Percentiles rank a stretch among this genome's conserved stretches.
These are phyloP conservation scores for Physaria fendleri DNA, from an alignment of 345 rosid genomes.

Conservation along the genomic window DNA sequence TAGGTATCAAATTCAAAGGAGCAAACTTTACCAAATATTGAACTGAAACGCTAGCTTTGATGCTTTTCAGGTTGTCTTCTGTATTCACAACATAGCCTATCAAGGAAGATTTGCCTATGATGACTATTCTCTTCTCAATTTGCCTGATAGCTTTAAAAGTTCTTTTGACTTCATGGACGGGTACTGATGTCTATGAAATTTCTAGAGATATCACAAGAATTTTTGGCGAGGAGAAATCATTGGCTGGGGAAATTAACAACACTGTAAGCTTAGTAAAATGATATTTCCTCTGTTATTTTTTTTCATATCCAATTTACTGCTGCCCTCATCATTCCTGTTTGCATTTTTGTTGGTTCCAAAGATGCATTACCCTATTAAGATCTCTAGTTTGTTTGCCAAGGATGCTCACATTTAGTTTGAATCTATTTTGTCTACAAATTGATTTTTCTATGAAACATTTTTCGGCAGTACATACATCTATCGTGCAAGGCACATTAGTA, in stretches of 20 bases:
- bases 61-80: conserved; percentile 50
- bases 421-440: conserved; percentile 2
- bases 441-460: conserved; percentile 2
- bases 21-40: background rate
- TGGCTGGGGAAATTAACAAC: conserved; percentile 28
- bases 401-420: background rate
- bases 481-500: background rate
- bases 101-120: conserved; percentile 73
- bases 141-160: conserved; percentile 65
- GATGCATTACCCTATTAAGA: background rate
- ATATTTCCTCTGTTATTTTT: too few relatives aligned
- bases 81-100: conserved; percentile 97
- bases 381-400: background rate
- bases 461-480: background rate
- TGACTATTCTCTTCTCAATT: conserved; percentile 65
- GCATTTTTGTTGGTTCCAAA: conserved; percentile 4
- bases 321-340: conserved; percentile 4
- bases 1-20: background rate
- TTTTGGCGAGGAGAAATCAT: conserved; percentile 28
- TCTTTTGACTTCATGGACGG: conserved; percentile 86
- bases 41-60: background rate
- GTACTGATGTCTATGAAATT: conserved; percentile 28
- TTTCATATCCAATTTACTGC: too few relatives aligned
- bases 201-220: conserved; percentile 38
- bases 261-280: too few relatives aligned